Evolutionary conservation across 2,329 filamentous ascomycete species (phyloP), one percentile per base, ranked within the genome.

Genomic region (Herpotrichia juniperi): DNA sequence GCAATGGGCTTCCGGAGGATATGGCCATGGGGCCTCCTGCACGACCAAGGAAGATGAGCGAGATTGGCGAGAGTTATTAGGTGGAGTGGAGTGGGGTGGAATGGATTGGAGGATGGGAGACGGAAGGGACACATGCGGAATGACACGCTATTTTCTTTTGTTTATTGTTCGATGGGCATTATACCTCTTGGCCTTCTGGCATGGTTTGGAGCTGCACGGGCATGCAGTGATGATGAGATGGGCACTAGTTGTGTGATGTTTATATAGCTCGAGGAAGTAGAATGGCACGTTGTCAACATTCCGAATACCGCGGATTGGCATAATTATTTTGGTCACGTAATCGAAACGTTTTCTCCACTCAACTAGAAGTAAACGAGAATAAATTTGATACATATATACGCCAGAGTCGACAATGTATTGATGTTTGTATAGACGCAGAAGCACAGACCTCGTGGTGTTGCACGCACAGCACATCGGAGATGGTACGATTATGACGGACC

Each of bases 41-140:
- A 47, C 68, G 77, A 51, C 77, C 78, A 48, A 73, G 81, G 57
- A 80, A 80, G 61, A 72, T 81, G 63, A 81, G 75, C 68, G 80
- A 81, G 51, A 73, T 83, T 40, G 83, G 83, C 35, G 82, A 85
- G 71, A 83, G 81, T n/a, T 85, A 80, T 68, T 85, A 74, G 50
- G 56, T 22, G 39, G 24, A 28, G 22, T 12, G 19, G 12, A 42
- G 42, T 14, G 24, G 12, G 17, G 16, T 3, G 16, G 32, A n/a
- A 21, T 37, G n/a, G n/a, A n/a, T n/a, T n/a, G n/a, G n/a, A n/a
- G n/a, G n/a, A n/a, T n/a, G n/a, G n/a, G n/a, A 22, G 39, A 32
- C 39, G 46, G 14, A 42, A 47, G 46, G 32, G 11, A 45, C 34
- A 46, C 43, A n/a, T 43, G 25, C 28, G 21, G 45, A 28, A 10